Evolutionary conservation across 495 filamentous ascomycete genomes (phyloP).

Genomic region (Pseudevernia furfuracea): DNA sequence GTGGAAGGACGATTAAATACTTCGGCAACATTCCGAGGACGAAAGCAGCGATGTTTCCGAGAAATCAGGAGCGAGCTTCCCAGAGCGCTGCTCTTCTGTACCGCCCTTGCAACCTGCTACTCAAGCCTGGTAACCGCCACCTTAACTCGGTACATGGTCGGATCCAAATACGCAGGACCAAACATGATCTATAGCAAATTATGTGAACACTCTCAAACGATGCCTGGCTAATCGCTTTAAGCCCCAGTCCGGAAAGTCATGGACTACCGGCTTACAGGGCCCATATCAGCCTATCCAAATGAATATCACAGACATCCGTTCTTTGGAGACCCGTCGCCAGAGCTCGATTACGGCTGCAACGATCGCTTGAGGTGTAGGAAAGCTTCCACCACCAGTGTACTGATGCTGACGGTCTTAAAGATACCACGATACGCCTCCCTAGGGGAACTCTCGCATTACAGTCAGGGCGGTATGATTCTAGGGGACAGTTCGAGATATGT

Average conservation of each 20-base stretch:
- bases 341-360: neutral
- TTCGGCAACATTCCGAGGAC: neutral
- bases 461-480: neutral
- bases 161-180: slow-evolving; percentile 6
- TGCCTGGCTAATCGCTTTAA: neutral
- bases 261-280: slow-evolving; percentile 1
- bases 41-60: neutral
- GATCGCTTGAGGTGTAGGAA: slow-evolving; percentile 2
- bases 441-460: slow-evolving; percentile 2
- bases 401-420: neutral
- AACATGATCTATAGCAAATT: slow-evolving; percentile 2
- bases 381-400: neutral
- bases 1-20: neutral
- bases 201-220: neutral
- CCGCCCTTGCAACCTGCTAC: neutral
- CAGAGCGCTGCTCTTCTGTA: neutral
- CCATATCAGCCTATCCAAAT: slow-evolving; percentile 2
- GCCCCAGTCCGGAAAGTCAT: neutral
- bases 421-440: neutral
- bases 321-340: slow-evolving; percentile 4
- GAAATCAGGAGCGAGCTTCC: neutral
- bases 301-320: neutral
- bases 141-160: neutral
- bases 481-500: neutral
- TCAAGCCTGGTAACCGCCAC: neutral